A percentile compares a stretch with the other conserved stretches of the same genome.
phyloP scores from a whole-genome alignment of 2,329 filamentous ascomycete species.

The Alternaria conjuncta region DNA sequence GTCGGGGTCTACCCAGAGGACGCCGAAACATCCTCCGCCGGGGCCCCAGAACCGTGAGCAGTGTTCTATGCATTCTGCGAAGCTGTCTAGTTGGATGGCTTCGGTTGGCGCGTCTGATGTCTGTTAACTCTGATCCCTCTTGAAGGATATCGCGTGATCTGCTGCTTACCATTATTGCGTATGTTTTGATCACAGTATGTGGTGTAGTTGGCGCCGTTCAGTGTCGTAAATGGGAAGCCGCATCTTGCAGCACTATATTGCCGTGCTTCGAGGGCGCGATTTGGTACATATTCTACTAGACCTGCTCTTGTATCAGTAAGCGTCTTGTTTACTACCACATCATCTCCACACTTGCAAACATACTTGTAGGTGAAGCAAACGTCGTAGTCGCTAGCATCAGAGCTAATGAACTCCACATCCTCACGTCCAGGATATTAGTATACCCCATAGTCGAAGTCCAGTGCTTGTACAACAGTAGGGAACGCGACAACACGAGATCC shows the following conservation, averaged over 20 bases:
- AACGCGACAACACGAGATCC: background rate
- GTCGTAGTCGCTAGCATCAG: background rate
- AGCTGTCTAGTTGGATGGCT: slow-evolving; percentile 19
- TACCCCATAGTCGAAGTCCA: background rate
- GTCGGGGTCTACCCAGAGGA: slow-evolving; percentile 29
- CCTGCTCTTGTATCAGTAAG: slow-evolving; percentile 24
- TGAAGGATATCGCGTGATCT: background rate
- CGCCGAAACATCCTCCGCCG: slow-evolving; percentile 39
- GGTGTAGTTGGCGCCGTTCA: slow-evolving; percentile 42
- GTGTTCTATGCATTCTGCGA: slow-evolving; percentile 40
- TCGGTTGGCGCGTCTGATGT: slow-evolving; percentile 22
- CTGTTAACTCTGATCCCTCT: slow-evolving; percentile 5
- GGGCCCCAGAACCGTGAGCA: slow-evolving; percentile 42
- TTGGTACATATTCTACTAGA: slow-evolving; percentile 18
- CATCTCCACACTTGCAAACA: background rate
- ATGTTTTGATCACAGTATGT: slow-evolving; percentile 39
- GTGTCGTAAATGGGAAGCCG: slow-evolving; percentile 27
- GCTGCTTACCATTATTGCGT: slow-evolving; percentile 31
- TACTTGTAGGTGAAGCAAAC: background rate
- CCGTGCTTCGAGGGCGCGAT: slow-evolving; percentile 21
- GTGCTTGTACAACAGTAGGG: background rate
- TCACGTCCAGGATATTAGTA: background rate
- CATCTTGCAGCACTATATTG: slow-evolving; percentile 21
- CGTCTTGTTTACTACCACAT: background rate
- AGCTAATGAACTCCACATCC: background rate